Evolutionary conservation across 139 green algal species (phyloP), one percentile per base, ranked within the genome.

Genomic region (Chlorella sorokiniana): DNA sequence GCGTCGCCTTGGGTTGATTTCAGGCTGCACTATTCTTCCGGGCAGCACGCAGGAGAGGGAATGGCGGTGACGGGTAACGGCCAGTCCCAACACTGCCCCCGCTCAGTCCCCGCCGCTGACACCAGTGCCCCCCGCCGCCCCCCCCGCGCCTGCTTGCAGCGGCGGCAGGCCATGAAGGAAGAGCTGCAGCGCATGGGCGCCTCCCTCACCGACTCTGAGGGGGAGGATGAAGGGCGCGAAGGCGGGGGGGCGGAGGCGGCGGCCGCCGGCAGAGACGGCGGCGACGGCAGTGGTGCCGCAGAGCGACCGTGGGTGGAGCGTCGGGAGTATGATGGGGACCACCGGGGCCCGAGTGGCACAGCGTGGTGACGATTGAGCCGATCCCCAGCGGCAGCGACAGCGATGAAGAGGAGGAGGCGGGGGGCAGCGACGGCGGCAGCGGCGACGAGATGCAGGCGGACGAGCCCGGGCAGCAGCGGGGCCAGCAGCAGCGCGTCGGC

Each of bases 81-180:
- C 11, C 29, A 69, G 27, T n/a, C n/a, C n/a, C 56, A n/a, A 33
- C 63, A 51, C 52, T 61, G 52, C 52, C 27, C 52, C 52, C 27
- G 22, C n/a, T n/a, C n/a, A n/a, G n/a, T n/a, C 16, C 44, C 27
- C 3, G 4, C 16, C n/a, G n/a, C n/a, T 20, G 27, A 6, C 37
- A 6, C 61, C 6, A n/a, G 31, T 7, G 10, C 29, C 42, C 25
- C 18, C 1, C 44, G 42, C 59, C 68, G 1, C 0, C 38, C 23
- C 20, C 31, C 14, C 1, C 8, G 23, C 8, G 9, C 16, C 23
- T 63, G 9, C n/a, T 40, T 79, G 68, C 87, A 93, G 90, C 83
- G 86, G 44, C 83, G 86, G n/a, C 67, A 84, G 22, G 82, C 89
- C 45, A 48, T 89, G 62, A 92, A 90, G 76, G 64, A 92, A 29